These are phyloP conservation scores for Fabrea salina DNA, from an alignment of 169 alveolate species.

Conservation along the genomic window DNA sequence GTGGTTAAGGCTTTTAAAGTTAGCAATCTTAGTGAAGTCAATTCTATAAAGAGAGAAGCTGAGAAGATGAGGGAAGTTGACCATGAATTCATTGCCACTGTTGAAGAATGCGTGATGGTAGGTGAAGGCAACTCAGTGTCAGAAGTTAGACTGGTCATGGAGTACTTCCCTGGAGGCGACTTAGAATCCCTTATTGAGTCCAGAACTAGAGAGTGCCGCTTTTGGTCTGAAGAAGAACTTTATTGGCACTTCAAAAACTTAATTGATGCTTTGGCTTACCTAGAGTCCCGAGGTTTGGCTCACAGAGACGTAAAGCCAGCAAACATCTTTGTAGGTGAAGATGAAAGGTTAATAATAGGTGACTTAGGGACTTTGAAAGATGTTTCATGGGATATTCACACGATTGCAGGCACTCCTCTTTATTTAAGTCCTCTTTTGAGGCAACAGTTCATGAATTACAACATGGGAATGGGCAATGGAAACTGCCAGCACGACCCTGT, in stretches of 20 bases:
- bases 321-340: conserved; percentile 44
- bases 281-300: conserved; percentile 31
- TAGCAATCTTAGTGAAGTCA: neutral
- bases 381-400: neutral
- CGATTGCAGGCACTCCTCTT: neutral
- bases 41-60: neutral
- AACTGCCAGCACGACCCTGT: conserved; percentile 34
- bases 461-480: neutral
- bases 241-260: conserved; percentile 33
- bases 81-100: neutral
- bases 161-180: conserved; percentile 14
- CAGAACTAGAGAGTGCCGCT: conserved; percentile 26
- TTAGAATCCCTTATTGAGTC: neutral
- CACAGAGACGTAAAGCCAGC: conserved; percentile 52
- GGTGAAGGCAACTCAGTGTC: neutral
- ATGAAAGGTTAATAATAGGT: conserved; percentile 38
- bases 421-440: conserved; percentile 8
- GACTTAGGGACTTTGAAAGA: conserved; percentile 48
- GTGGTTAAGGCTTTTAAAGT: neutral
- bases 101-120: neutral
- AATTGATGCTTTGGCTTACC: conserved; percentile 35
- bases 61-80: neutral
- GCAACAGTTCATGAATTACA: neutral
- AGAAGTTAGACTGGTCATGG: neutral
- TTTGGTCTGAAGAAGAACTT: conserved; percentile 35